Conservation (phyloP, 768 basidiomycete species). For the Lentinula lateritia region DNA sequence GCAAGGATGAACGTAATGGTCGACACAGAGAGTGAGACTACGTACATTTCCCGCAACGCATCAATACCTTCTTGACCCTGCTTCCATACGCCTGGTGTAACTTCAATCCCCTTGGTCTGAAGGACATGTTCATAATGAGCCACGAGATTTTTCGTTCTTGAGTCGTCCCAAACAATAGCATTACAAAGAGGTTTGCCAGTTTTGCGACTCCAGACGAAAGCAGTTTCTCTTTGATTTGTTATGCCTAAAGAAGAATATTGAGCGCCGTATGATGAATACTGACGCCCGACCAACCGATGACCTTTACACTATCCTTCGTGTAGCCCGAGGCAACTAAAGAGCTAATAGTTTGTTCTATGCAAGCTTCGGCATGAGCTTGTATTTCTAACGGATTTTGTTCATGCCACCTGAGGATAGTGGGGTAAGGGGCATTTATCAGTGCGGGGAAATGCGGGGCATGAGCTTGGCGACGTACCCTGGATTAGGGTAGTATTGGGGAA, state of each 20-base stretch:
- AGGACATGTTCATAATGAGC: slow-evolving; percentile 75
- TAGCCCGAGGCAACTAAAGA: slow-evolving; percentile 72
- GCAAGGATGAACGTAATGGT: slow-evolving; percentile 8
- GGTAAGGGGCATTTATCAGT: not conserved
- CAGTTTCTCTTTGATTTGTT: slow-evolving; percentile 96
- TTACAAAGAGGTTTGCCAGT: slow-evolving; percentile 87
- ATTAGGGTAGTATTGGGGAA: slow-evolving; percentile 88
- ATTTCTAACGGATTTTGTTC: slow-evolving; percentile 90
- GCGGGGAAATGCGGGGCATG: slow-evolving; percentile 1
- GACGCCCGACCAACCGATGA: slow-evolving; percentile 65
- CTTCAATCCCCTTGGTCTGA: slow-evolving; percentile 64
- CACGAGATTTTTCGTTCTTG: slow-evolving; percentile 80
- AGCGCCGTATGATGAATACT: slow-evolving; percentile 11
- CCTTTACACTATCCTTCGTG: slow-evolving; percentile 77
- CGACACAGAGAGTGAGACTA: slow-evolving; percentile 7
- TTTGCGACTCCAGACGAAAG: slow-evolving; percentile 85
- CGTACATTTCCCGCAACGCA: slow-evolving; percentile 63
- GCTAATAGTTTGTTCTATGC: slow-evolving; percentile 68
- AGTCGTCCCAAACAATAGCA: slow-evolving; percentile 95
- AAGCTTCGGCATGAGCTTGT: slow-evolving; percentile 63
- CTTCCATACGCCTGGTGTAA: slow-evolving; percentile 56
- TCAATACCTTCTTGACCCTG: slow-evolving; percentile 67
- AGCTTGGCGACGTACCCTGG: slow-evolving; percentile 52
- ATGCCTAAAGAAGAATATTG: slow-evolving; percentile 49
- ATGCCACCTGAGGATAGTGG: slow-evolving; percentile 65